Evolutionary conservation across 192 early-diverging fungal species (phyloP), one percentile per base, ranked within the genome.

Genomic region (Gonapodya prolifera): DNA sequence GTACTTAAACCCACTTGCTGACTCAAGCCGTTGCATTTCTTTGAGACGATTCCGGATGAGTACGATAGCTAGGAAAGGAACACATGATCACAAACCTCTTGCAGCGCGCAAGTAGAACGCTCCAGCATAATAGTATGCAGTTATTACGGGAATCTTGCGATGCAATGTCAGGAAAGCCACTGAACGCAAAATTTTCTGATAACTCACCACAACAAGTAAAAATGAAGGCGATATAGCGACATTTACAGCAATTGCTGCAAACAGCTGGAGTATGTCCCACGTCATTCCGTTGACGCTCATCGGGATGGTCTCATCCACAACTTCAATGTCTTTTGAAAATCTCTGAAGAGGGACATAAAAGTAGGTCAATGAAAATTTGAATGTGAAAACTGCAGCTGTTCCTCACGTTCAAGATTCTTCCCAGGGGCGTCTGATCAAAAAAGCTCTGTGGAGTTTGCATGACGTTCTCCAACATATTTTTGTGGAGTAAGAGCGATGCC

Each of bases 351-450:
- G 61, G 13, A 16, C n/a, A 16, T 69, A 69, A 69, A 69, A 69
- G 13, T 13, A 16, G 13, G n/a, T 13, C 13, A 13, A n/a, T n/a
- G 13, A 16, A 13, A n/a, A 16, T 16, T 16, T 69, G 61, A 13
- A 69, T 13, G 61, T 69, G 61, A 69, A 16, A 29, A 73, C 70
- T 30, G n/a, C n/a, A n/a, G n/a, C n/a, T n/a, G n/a, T n/a, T n/a
- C n/a, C 80, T 91, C 69, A 91, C 86, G 79, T 94, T 94, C 79
- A 94, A 85, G 35, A 94, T 89, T 31, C 92, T 87, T 61, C 92
- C 92, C 33, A 91, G 73, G 31, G 92, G 92, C 32, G 90, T 91
- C 31, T 90, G 90, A 34, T 94, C 71, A 29, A 73, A 73, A 29
- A 73, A 73, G 16, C 8, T 16, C 28, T 18, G 32, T 13, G 71